These are phyloP conservation scores for Hymenoscyphus fructigenus DNA, from an alignment of 2,329 filamentous ascomycete species.

Conservation along the genomic window DNA sequence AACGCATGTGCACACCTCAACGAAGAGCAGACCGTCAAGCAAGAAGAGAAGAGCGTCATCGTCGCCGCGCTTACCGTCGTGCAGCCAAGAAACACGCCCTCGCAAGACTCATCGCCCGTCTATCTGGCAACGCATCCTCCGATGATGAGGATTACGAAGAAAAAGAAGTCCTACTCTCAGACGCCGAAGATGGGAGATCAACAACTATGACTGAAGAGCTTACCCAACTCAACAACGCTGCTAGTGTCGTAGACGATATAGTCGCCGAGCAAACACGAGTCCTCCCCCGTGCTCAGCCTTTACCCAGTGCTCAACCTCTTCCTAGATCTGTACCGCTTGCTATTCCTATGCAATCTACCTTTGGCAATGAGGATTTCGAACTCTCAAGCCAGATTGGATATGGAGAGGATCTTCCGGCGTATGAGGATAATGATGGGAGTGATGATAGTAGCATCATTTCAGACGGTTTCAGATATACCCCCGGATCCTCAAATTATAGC, in stretches of 20 bases:
- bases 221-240: slow-evolving; percentile 26
- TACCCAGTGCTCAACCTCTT: neutral
- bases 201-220: slow-evolving; percentile 30
- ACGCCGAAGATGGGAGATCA: slow-evolving; percentile 26
- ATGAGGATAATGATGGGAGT: slow-evolving; percentile 30
- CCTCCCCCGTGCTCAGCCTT: too few species aligned
- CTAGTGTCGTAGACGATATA: slow-evolving; percentile 28
- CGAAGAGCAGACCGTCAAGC: slow-evolving; percentile 20
- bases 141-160: slow-evolving; percentile 26
- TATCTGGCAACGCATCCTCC: slow-evolving; percentile 18
- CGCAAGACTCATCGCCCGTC: slow-evolving; percentile 16
- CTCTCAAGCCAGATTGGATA: slow-evolving; percentile 16
- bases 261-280: slow-evolving; percentile 18
- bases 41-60: slow-evolving; percentile 23
- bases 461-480: slow-evolving; percentile 34
- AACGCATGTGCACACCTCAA: slow-evolving; percentile 20
- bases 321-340: slow-evolving; percentile 2
- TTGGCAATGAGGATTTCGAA: slow-evolving; percentile 16
- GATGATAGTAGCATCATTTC: slow-evolving; percentile 27
- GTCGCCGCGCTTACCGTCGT: slow-evolving; percentile 21
- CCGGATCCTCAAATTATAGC: slow-evolving; percentile 28
- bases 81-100: slow-evolving; percentile 25
- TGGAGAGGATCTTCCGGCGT: slow-evolving; percentile 30
- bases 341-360: neutral
- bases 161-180: slow-evolving; percentile 22